A percentile compares a stretch with the other conserved stretches of the same genome.
Conservation (phyloP, 139 green algal species). For the Chlorella sp. region DNA sequence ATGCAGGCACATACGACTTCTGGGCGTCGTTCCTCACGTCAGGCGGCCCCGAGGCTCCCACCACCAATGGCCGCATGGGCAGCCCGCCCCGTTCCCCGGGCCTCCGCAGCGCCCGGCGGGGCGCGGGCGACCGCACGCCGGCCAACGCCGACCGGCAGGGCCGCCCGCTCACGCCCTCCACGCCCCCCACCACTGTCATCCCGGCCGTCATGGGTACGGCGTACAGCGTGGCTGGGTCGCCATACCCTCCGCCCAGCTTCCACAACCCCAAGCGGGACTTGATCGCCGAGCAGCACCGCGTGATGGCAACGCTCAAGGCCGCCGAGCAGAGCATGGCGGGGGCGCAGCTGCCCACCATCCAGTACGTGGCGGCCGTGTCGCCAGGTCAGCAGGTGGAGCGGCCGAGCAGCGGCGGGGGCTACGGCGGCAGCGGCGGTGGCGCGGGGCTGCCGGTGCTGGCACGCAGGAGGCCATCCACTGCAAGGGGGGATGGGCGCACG, state of each 20-base stretch:
- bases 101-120: no score
- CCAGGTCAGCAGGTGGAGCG: no score
- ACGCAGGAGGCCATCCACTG: neutral
- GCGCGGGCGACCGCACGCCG: neutral
- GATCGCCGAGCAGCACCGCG: slow-evolving; percentile 10
- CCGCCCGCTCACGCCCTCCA: neutral
- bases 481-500: no score
- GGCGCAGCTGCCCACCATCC: neutral
- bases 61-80: neutral
- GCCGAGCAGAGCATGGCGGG: neutral
- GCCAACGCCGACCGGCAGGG: neutral
- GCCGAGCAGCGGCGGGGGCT: no score
- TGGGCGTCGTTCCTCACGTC: neutral
- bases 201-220: neutral
- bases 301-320: neutral
- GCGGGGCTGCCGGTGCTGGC: neutral
- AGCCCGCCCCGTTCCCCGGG: neutral
- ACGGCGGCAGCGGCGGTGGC: no score
- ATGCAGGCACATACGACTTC: neutral
- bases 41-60: neutral
- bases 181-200: neutral
- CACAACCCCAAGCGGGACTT: slow-evolving; percentile 10
- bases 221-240: neutral
- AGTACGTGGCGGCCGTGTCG: no score
- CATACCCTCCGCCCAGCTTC: slow-evolving; percentile 15